Percentiles rank a stretch among this genome's conserved stretches.
Conservation (phyloP, 73 alveolate genomes). For the Effrenium voratum region DNA sequence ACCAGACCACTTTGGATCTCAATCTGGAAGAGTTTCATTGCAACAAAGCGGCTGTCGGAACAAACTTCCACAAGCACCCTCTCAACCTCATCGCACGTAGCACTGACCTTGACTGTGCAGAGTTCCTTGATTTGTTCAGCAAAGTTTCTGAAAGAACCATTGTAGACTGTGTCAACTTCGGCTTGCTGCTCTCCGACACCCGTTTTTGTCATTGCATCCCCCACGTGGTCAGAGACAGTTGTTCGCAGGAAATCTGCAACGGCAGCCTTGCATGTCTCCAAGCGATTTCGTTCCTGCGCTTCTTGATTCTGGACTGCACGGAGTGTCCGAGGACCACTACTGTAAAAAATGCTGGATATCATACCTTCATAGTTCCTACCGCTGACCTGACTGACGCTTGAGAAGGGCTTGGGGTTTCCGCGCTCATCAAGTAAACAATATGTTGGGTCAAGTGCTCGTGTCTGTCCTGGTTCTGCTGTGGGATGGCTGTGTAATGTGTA, state of each 20-base stretch:
- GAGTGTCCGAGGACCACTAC: background rate
- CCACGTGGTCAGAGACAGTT: background rate
- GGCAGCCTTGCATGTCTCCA: background rate
- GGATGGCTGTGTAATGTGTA: too few species aligned
- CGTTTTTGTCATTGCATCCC: background rate
- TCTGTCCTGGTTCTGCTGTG: too few species aligned
- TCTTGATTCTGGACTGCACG: background rate
- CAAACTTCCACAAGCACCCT: conserved; percentile 3
- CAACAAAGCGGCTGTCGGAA: conserved; percentile 5
- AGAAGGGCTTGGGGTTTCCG: background rate
- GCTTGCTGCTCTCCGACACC: background rate
- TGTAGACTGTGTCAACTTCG: background rate
- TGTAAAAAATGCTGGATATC: background rate
- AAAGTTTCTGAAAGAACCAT: background rate
- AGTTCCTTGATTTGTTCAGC: background rate
- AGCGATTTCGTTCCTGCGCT: background rate
- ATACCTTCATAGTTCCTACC: background rate
- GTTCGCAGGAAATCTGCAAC: background rate
- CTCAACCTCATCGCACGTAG: background rate
- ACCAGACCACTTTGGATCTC: conserved; percentile 14
- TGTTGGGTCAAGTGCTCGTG: background rate
- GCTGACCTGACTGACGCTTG: background rate
- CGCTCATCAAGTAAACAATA: background rate
- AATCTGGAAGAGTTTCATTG: background rate
- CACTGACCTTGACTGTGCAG: background rate